Percentiles rank a stretch among this genome's conserved stretches.
Conservation (phyloP, 2,329 filamentous ascomycete species). For the Aspergillus floridensis region DNA sequence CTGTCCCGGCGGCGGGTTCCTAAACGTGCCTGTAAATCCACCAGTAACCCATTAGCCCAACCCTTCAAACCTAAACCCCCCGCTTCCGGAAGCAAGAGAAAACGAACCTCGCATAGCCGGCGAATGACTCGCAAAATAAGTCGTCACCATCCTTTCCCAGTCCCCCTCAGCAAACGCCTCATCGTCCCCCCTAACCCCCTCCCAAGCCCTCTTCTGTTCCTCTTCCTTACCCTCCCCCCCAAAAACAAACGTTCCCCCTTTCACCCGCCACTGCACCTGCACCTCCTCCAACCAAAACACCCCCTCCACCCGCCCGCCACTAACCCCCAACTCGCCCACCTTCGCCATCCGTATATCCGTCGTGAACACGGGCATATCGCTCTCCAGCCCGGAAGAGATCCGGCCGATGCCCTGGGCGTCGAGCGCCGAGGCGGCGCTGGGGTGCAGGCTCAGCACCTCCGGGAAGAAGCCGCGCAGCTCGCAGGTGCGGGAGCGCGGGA, state of each 20-base stretch:
- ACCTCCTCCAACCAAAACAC: slow-evolving; percentile 74
- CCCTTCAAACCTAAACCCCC: background rate
- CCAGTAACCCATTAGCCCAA: background rate
- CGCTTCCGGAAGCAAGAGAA: background rate
- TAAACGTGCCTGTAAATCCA: slow-evolving; percentile 59
- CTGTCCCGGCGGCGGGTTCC: slow-evolving; percentile 67
- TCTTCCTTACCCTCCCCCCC: slow-evolving; percentile 60
- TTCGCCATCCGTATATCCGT: slow-evolving; percentile 90
- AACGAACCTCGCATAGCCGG: slow-evolving; percentile 69
- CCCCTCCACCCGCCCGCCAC: slow-evolving; percentile 71
- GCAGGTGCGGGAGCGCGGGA: slow-evolving; percentile 57
- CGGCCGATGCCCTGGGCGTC: slow-evolving; percentile 33
- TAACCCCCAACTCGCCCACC: slow-evolving; percentile 66
- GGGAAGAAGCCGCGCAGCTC: slow-evolving; percentile 85
- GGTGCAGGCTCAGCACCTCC: slow-evolving; percentile 56
- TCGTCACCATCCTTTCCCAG: slow-evolving; percentile 76
- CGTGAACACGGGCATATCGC: slow-evolving; percentile 77
- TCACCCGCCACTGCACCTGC: slow-evolving; percentile 79
- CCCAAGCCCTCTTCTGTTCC: slow-evolving; percentile 48
- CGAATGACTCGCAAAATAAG: slow-evolving; percentile 84
- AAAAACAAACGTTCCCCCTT: slow-evolving; percentile 72
- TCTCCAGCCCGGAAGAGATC: slow-evolving; percentile 70
- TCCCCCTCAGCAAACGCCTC: slow-evolving; percentile 27
- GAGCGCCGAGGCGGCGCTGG: slow-evolving; percentile 69
- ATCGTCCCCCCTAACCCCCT: slow-evolving; percentile 29